Evolutionary conservation across 1,284 basidiomycete species (phyloP), one percentile per base, ranked within the genome.

Genomic region (Macrocystidia cucumis): DNA sequence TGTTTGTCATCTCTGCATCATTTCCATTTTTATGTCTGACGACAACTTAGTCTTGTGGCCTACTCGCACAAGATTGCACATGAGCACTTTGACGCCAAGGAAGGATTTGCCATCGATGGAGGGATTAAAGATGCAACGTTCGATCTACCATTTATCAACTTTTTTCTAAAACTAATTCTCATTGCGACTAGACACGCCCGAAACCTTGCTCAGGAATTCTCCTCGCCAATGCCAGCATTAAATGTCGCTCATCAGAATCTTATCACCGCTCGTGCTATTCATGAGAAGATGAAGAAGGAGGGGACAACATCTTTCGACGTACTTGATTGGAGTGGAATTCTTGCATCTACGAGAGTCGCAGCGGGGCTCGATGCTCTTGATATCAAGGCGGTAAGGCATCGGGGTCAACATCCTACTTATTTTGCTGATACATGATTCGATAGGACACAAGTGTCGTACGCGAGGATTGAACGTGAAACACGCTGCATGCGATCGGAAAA

Each of bases 71-170:
- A 78, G 50, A 85, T 90, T 64, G 55, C 74, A 2, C 57, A 74
- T 35, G 76, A 89, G 59, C 63, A 74, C 23, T 93, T 91, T 52
- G 79, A 90, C 42, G 85, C 79, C 12, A 66, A 71, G 6, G 67
- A 67, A 25, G 91, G 90, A n/a, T 93, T 95, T 55, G 68, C 80
- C n/a, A 74, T 93, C 36, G 79, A 83, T 24, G 87, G 88, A 11
- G 91, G 90, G n/a, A 77, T 93, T 49, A 90, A 90, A 49, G 90
- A 93, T 52, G 65, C 63, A 11, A 58, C 68, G 63, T 73, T 62
- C 12, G 12, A 12, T 21, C 12, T 17, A 28, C 39, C 13, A 22
- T 25, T 12, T 8, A 16, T 30, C 18, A 20, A 24, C 19, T 22
- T 27, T 29, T 26, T 35, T 17, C 16, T 40, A 11, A 34, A 6